These are phyloP conservation scores for Fraxinus greggii DNA, from an alignment of 305 asterid genomes.

Conservation along the genomic window DNA sequence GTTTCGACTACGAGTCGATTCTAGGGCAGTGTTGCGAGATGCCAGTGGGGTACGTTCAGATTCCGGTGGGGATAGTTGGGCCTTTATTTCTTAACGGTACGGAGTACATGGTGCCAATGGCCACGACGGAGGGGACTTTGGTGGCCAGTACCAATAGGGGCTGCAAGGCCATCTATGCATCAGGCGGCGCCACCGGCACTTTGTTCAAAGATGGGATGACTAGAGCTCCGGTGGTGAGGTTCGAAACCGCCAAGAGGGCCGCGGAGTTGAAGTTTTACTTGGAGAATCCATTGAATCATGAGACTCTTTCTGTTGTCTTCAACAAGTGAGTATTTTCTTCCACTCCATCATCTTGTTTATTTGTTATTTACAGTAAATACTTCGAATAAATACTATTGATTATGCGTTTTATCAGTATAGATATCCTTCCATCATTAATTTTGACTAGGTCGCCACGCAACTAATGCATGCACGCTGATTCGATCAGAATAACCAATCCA, in stretches of 20 bases:
- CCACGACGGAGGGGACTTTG: constrained; percentile 49
- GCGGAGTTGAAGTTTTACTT: constrained; percentile 44
- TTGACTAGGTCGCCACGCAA: background rate
- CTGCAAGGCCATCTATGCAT: constrained; percentile 42
- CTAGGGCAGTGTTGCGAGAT: constrained; percentile 59
- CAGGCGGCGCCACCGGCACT: constrained; percentile 45
- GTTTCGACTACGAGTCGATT: constrained; percentile 45
- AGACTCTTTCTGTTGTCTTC: constrained; percentile 39
- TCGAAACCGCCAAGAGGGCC: constrained; percentile 42
- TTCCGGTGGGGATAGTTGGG: constrained; percentile 55
- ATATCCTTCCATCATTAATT: background rate
- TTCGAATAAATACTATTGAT: background rate
- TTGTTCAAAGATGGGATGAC: constrained; percentile 50
- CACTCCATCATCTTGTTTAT: background rate
- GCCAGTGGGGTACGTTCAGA: constrained; percentile 53
- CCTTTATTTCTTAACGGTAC: constrained; percentile 50
- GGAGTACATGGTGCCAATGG: constrained; percentile 51
- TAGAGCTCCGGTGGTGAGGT: constrained; percentile 57
- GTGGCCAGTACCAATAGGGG: constrained; percentile 58
- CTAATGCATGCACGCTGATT: background rate
- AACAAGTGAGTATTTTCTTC: constrained; percentile 36
- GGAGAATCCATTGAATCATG: constrained; percentile 41
- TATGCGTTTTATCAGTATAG: background rate
- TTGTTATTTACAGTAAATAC: background rate
- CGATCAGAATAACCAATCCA: background rate